Percentiles rank a stretch among this genome's conserved stretches.
Conservation (phyloP, 208 protist species). For the Crithidia mellificae region DNA sequence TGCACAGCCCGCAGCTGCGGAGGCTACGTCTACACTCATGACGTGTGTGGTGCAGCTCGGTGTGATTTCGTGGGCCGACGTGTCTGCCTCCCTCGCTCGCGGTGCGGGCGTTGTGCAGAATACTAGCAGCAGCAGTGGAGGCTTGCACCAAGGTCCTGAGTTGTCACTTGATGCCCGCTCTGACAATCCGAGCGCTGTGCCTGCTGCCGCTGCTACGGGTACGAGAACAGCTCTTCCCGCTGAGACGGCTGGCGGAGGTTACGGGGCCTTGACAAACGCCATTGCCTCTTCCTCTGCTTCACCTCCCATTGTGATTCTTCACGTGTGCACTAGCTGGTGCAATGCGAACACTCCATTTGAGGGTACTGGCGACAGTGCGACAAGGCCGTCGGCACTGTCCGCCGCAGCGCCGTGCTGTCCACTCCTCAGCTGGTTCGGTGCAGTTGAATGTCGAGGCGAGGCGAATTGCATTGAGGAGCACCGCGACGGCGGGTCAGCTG, state of each 20-base stretch:
- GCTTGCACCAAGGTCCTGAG: too few species aligned
- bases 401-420: not conserved
- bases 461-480: too few species aligned
- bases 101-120: not conserved
- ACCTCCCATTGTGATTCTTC: conserved; percentile 1
- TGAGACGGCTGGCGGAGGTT: too few species aligned
- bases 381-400: not conserved
- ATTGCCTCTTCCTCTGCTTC: too few species aligned
- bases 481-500: too few species aligned
- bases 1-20: too few species aligned
- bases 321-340: not conserved
- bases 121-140: too few species aligned
- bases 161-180: too few species aligned
- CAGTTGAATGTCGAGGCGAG: not conserved
- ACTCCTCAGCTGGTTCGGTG: not conserved
- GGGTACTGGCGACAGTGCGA: not conserved
- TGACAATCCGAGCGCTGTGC: too few species aligned
- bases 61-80: not conserved
- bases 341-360: not conserved
- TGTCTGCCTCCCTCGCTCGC: not conserved
- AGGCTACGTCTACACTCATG: too few species aligned
- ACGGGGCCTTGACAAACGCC: too few species aligned
- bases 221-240: not conserved
- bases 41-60: conserved; percentile 12
- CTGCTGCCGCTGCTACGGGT: too few species aligned